Conservation (phyloP, 345 rosid species). For the Pelargonium nanum region DNA sequence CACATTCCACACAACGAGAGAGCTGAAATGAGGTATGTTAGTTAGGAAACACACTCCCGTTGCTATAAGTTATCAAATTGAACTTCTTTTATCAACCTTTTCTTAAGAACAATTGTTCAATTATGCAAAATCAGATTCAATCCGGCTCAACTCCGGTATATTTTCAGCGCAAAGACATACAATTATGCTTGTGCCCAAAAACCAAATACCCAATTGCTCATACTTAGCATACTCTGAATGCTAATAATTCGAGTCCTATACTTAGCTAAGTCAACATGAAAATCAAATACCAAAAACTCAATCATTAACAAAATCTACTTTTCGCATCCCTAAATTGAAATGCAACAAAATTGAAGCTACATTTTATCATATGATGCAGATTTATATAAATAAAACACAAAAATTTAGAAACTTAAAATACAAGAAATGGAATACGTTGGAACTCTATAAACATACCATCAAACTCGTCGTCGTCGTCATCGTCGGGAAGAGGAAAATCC, state of each 20-base stretch:
- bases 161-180: too few relatives aligned
- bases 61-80: too few relatives aligned
- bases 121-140: too few relatives aligned
- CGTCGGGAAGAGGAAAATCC: conserved; percentile 65
- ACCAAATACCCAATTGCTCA: too few relatives aligned
- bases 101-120: too few relatives aligned
- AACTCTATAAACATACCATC: conserved; percentile 36
- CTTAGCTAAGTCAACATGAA: neutral
- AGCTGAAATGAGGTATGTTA: too few relatives aligned
- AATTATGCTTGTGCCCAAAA: too few relatives aligned
- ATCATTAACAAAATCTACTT: too few relatives aligned
- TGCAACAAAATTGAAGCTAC: neutral
- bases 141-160: too few relatives aligned
- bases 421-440: neutral
- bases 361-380: neutral
- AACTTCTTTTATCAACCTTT: too few relatives aligned
- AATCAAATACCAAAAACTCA: neutral
- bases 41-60: too few relatives aligned
- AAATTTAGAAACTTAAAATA: neutral
- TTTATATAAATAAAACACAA: neutral
- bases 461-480: conserved; percentile 46
- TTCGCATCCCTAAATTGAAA: neutral
- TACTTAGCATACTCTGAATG: neutral
- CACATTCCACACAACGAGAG: too few relatives aligned
- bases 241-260: neutral